Evolutionary conservation across 345 rosid species (phyloP).

Genomic region (Eutrema heterophyllum): DNA sequence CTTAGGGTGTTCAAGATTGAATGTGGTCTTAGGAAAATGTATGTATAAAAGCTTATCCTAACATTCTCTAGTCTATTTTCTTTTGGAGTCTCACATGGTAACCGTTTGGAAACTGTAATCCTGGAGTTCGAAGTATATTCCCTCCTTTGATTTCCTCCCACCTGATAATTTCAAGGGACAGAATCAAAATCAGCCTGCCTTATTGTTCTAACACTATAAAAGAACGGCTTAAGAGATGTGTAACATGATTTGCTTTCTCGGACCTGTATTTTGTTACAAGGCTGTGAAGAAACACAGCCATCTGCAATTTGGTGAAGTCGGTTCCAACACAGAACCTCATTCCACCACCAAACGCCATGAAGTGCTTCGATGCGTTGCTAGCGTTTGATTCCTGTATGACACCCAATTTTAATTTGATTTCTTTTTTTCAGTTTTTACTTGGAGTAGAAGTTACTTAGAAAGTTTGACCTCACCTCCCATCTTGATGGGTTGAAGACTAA

Average conservation of each 20-base stretch:
- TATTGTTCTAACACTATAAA: background rate
- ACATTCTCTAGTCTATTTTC: conserved; percentile 30
- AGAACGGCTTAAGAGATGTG: background rate
- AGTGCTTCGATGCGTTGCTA: conserved; percentile 62
- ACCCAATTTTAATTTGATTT: background rate
- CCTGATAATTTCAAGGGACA: conserved; percentile 37
- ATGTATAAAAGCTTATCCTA: background rate
- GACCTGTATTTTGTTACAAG: conserved; percentile 86
- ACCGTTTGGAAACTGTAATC: conserved; percentile 87
- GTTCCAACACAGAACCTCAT: conserved; percentile 97
- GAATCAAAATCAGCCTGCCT: conserved; percentile 12
- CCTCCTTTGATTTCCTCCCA: conserved; percentile 78
- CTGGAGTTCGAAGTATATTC: conserved; percentile 69
- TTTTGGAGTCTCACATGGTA: conserved; percentile 50
- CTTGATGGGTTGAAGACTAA: conserved; percentile 83
- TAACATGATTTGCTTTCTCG: background rate
- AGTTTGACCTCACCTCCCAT: conserved; percentile 71
- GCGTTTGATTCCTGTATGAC: conserved; percentile 49
- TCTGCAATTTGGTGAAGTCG: conserved; percentile 86
- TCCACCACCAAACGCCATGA: conserved; percentile 99
- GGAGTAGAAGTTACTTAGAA: conserved; percentile 15
- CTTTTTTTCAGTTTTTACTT: conserved; percentile 2
- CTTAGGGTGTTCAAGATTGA: background rate
- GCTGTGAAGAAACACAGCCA: conserved; percentile 95
- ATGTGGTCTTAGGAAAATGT: background rate